Evolutionary conservation across 306 rosid species (phyloP), one percentile per base, ranked within the genome.

Genomic region (Rosa multiflora): DNA sequence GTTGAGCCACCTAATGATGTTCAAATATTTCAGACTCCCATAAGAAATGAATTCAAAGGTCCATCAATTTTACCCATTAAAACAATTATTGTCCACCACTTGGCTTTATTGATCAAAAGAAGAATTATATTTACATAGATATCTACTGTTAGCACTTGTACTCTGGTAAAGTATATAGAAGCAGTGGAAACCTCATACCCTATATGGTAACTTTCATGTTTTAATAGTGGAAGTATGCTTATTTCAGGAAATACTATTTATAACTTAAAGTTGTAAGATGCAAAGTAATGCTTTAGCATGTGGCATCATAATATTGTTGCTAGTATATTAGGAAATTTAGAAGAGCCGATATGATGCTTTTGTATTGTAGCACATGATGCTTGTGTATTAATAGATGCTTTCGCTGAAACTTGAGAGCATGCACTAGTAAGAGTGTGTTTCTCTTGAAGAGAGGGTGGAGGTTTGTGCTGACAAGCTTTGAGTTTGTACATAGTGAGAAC

Each of bases 1-100:
- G 86, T 62, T 89, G 94, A 49, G 80, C 85, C 79, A 78, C 80
- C 99, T 93, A 52, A 72, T 73, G 75, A 86, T 58, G 78, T 70
- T 78, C 5, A 73, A 76, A 77, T 21, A 67, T 71, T 67, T 61
- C 76, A 85, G 23, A 80, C 72, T 52, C 72, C 14, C 76, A 81
- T 46, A 44, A 44, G 73, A 83, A 75, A 73, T 44, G 52, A 73
- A 82, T 63, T 39, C 59, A 71, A 42, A 67, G 10, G 42, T 70
- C 53, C 74, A 67, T 35, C 66, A 73, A 37, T 53, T 12, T 56
- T 40, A 26, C 68, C 51, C 52, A 10, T 10, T 37, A 48, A 15
- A 46, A 81, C 10, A 7, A 40, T 7, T 18, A 55, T 46, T 62
- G 17, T 56, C 23, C 18, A 32, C 66, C 42, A 15, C 21, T 39